These are phyloP conservation scores for Fusarium ambrosium DNA, from an alignment of 2,329 filamentous ascomycete genomes.

Conservation along the genomic window DNA sequence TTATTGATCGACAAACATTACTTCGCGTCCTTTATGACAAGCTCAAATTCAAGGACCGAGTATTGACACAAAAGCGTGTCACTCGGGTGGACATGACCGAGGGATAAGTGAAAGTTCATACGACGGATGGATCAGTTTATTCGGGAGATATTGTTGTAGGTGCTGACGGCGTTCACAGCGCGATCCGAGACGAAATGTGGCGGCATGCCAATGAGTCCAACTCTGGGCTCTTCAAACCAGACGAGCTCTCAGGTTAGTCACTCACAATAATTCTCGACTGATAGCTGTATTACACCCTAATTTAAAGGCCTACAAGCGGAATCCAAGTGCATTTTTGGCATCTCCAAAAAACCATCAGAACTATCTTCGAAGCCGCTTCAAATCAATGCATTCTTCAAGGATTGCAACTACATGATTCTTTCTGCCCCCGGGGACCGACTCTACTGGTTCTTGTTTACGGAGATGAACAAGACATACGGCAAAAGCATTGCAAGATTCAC, in stretches of 20 bases:
- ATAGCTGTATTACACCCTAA: background rate
- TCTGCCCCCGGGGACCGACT: background rate
- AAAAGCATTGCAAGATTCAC: background rate
- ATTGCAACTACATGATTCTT: background rate
- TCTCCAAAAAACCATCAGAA: background rate
- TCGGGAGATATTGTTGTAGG: slow-evolving; percentile 54
- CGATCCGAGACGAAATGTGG: slow-evolving; percentile 50
- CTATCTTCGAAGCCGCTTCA: background rate
- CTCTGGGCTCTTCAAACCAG: slow-evolving; percentile 7
- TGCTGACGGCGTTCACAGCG: slow-evolving; percentile 58
- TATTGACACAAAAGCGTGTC: slow-evolving; percentile 37
- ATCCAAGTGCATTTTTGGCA: slow-evolving; percentile 13
- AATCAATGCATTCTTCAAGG: background rate
- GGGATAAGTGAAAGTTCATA: background rate
- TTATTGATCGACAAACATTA: slow-evolving; percentile 54
- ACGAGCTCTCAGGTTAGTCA: slow-evolving; percentile 23
- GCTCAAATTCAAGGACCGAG: slow-evolving; percentile 45
- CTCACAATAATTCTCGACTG: background rate
- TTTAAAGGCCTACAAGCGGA: background rate
- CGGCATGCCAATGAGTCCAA: slow-evolving; percentile 12
- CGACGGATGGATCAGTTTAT: slow-evolving; percentile 15
- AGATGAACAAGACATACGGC: background rate
- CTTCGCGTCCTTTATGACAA: slow-evolving; percentile 52
- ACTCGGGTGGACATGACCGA: background rate
- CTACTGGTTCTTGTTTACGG: background rate